phyloP scores from a whole-genome alignment of 805 yeast genomes.

The Kuraishia molischiana region DNA sequence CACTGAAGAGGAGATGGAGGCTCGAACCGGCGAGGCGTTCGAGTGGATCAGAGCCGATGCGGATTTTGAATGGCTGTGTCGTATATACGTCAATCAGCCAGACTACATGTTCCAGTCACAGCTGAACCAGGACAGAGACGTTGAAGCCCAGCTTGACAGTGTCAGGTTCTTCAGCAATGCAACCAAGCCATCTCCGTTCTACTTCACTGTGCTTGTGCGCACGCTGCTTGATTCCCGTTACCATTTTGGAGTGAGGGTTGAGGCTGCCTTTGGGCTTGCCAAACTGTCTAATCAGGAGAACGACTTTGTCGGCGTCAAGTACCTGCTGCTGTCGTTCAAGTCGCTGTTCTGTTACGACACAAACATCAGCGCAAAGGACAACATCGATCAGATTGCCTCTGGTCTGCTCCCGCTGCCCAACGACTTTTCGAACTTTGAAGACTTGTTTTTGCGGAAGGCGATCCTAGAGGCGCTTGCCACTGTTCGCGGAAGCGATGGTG shows the following conservation, averaged over 20 bases:
- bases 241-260: constrained; percentile 80
- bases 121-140: constrained; percentile 88
- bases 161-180: constrained; percentile 58
- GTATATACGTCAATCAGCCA: constrained; percentile 73
- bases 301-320: constrained; percentile 63
- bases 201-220: constrained; percentile 69
- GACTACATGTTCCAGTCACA: constrained; percentile 95
- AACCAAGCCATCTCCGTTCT: constrained; percentile 47
- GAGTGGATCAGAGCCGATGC: constrained; percentile 99
- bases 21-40: constrained; percentile 72
- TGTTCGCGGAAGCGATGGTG: constrained; percentile 54
- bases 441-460: constrained; percentile 59
- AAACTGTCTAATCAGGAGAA: constrained; percentile 50
- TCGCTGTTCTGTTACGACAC: constrained; percentile 62
- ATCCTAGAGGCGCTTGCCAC: constrained; percentile 53
- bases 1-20: constrained; percentile 59
- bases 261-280: constrained; percentile 77
- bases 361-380: constrained; percentile 14
- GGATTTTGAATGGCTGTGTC: constrained; percentile 94
- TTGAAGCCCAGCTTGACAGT: constrained; percentile 89
- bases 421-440: constrained; percentile 63
- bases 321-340: constrained; percentile 62
- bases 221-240: constrained; percentile 80
- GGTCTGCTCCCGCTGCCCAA: constrained; percentile 65
- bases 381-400: constrained; percentile 14